phyloP scores from a whole-genome alignment of 495 filamentous ascomycete genomes.

The Aspergillus heteromorphus region DNA sequence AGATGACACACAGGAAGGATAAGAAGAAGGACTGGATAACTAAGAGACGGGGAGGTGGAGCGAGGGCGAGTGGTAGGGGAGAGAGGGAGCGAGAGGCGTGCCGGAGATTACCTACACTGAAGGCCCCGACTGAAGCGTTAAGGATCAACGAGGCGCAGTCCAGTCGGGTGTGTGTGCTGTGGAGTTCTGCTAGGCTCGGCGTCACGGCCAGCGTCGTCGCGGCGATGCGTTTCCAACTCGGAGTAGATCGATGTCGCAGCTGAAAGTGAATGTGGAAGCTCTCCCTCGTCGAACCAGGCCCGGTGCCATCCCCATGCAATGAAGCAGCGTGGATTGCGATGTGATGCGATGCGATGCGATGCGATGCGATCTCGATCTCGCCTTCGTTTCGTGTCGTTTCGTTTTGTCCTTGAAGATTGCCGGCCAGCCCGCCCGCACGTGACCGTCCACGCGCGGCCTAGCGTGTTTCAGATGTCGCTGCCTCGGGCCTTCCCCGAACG shows the following conservation, averaged over 20 bases:
- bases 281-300: no score
- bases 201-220: no score
- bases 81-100: constrained; percentile 1
- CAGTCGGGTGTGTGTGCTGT: constrained; percentile 15
- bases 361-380: background rate
- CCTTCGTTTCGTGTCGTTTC: background rate
- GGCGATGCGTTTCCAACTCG: no score
- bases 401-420: background rate
- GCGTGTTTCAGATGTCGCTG: constrained; percentile 33
- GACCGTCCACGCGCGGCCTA: constrained; percentile 21
- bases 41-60: background rate
- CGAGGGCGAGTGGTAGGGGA: constrained; percentile 2
- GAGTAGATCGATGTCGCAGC: no score
- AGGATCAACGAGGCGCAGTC: constrained; percentile 28
- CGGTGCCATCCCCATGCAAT: no score
- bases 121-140: constrained; percentile 18
- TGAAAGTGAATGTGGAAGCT: no score
- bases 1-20: constrained; percentile 5
- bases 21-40: constrained; percentile 7
- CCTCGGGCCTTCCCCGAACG: constrained; percentile 7
- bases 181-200: constrained; percentile 11
- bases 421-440: constrained; percentile 9
- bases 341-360: background rate
- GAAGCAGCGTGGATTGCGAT: no score
- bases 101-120: constrained; percentile 17